phyloP scores from a whole-genome alignment of 2,329 filamentous ascomycete genomes.

The Microsporum ferrugineum region DNA sequence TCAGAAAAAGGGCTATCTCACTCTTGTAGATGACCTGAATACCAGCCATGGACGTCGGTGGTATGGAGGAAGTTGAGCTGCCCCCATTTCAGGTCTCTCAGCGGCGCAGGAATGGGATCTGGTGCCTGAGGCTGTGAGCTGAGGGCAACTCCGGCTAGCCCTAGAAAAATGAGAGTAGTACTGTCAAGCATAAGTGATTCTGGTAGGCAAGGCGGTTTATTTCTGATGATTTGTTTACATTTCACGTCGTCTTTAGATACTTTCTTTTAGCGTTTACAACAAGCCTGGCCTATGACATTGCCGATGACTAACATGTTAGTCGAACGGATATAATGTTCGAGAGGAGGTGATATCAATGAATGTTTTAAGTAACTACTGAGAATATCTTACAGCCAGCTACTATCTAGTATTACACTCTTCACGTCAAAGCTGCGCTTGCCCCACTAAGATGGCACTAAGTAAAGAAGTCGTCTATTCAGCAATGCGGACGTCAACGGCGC shows the following conservation, averaged over 20 bases:
- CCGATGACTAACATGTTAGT: too few relatives aligned
- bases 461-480: background rate
- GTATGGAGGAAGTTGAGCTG: slow-evolving; percentile 96
- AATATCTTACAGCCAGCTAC: too few relatives aligned
- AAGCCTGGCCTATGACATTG: too few relatives aligned
- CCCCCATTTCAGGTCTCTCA: slow-evolving; percentile 80
- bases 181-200: slow-evolving; percentile 8
- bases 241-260: too few relatives aligned
- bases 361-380: too few relatives aligned
- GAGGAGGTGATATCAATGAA: too few relatives aligned
- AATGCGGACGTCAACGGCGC: background rate
- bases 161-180: slow-evolving; percentile 10
- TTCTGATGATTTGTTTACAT: too few relatives aligned
- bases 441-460: too few relatives aligned
- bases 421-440: too few relatives aligned
- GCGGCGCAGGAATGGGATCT: slow-evolving; percentile 63
- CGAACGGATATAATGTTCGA: too few relatives aligned
- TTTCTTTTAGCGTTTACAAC: too few relatives aligned
- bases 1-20: slow-evolving; percentile 33
- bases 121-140: slow-evolving; percentile 69
- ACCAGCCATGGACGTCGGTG: slow-evolving; percentile 93
- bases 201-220: background rate
- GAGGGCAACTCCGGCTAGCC: slow-evolving; percentile 14
- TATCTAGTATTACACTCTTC: too few relatives aligned
- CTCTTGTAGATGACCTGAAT: slow-evolving; percentile 86